phyloP scores from a whole-genome alignment of 2,329 filamentous ascomycete genomes.

The Penicillium expansum region DNA sequence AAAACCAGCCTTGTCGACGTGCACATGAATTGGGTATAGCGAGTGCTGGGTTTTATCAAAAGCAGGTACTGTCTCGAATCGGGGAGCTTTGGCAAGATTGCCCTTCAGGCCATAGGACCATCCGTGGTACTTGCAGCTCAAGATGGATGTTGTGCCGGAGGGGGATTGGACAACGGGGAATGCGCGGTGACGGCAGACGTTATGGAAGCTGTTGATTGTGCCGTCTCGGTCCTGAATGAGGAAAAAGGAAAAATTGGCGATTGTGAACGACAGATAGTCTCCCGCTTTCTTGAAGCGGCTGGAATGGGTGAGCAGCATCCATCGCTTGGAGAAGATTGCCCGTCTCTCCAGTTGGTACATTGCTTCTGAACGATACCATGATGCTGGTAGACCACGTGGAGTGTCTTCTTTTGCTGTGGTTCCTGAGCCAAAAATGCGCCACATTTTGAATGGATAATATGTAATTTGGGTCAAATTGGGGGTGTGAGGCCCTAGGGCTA shows the following conservation, averaged over 20 bases:
- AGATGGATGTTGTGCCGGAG: constrained; percentile 17
- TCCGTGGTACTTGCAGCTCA: constrained; percentile 27
- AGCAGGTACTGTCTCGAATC: constrained; percentile 20
- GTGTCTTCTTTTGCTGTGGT: background rate
- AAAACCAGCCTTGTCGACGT: constrained; percentile 23
- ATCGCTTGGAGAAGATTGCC: constrained; percentile 28
- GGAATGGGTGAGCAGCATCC: constrained; percentile 24
- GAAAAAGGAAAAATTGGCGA: constrained; percentile 17
- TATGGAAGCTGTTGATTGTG: constrained; percentile 24
- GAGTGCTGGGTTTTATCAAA: constrained; percentile 21
- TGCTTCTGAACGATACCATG: constrained; percentile 28
- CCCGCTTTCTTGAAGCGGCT: constrained; percentile 24
- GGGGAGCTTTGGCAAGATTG: constrained; percentile 25
- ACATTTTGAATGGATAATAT: constrained; percentile 11
- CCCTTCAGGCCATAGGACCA: constrained; percentile 28
- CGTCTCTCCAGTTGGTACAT: constrained; percentile 28
- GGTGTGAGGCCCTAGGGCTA: no score
- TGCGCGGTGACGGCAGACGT: constrained; percentile 27
- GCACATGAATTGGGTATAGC: constrained; percentile 21
- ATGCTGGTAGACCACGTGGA: constrained; percentile 21
- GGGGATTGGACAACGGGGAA: constrained; percentile 17
- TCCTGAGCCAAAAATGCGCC: constrained; percentile 6
- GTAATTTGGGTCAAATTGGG: background rate
- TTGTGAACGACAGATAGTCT: constrained; percentile 19
- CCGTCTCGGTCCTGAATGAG: constrained; percentile 14